phyloP scores from a whole-genome alignment of 192 early-diverging fungal genomes.

The Chytriomyces sp. region DNA sequence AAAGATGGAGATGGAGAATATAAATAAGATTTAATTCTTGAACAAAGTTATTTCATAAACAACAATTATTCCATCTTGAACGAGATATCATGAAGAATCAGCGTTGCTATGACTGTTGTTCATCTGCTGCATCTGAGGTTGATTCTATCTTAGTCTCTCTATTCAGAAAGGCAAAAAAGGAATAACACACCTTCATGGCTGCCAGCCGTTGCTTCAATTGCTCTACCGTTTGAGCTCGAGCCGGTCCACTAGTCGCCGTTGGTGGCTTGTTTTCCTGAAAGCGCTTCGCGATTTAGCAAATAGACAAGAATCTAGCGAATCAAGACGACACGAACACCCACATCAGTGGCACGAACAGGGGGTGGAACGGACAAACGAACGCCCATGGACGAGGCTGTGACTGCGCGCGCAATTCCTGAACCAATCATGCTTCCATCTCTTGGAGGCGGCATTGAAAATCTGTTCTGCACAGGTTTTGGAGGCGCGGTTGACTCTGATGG shows the following conservation, averaged over 20 bases:
- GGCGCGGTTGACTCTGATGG: background rate
- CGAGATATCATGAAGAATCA: background rate
- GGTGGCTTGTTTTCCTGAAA: constrained; percentile 28
- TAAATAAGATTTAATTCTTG: too few relatives aligned
- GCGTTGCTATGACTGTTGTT: background rate
- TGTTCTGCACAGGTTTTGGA: background rate
- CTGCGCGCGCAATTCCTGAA: too few relatives aligned
- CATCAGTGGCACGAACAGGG: background rate
- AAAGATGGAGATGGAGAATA: too few relatives aligned
- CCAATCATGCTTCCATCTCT: too few relatives aligned
- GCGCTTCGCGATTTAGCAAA: constrained; percentile 1
- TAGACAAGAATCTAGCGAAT: constrained; percentile 5
- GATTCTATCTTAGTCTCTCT: background rate
- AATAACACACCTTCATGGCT: constrained; percentile 51
- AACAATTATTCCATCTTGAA: too few relatives aligned
- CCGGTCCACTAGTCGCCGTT: background rate
- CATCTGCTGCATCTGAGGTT: constrained; percentile 13
- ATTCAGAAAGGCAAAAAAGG: background rate
- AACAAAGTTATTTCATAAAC: too few relatives aligned
- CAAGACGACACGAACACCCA: constrained; percentile 49
- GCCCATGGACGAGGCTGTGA: background rate
- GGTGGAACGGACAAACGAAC: constrained; percentile 7
- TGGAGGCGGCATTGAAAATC: constrained; percentile 10
- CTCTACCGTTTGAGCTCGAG: constrained; percentile 61
- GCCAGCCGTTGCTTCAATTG: constrained; percentile 69